Evolutionary conservation across 371 early-diverging fungal species (phyloP), one percentile per base, ranked within the genome.

Genomic region (Mortierella sp.): DNA sequence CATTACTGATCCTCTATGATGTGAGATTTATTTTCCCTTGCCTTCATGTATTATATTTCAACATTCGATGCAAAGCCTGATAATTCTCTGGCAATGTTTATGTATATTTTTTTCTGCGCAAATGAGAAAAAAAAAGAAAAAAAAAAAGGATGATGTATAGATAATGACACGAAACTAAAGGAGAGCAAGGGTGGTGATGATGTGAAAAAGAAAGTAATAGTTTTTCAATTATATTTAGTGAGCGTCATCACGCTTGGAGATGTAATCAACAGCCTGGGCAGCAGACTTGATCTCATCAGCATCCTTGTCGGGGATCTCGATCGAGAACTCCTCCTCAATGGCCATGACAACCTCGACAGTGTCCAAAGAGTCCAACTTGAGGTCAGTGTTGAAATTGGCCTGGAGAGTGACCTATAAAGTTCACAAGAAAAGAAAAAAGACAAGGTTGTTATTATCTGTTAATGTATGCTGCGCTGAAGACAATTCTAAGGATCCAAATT

Each of bases 301-400:
- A 72, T 96, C 98, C 85, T 95, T 93, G 84, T 99, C 99, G 64
- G 97, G 94, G 78, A 99, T 94, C 88, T 99, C 98, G 65, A 98
- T 94, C 74, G 93, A 94, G 89, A 99, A 99, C 86, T 99, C 99
- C 78, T 99, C 98, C 88, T 99, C 99, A 74, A 99, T 92, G 58
- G 98, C 98, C 97, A 99, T 98, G 62, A 97, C 96, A 66, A 98
- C 97, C 87, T 99, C 99, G 53, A 98, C 98, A 66, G 96, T 94
- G 86, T 98, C 98, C 80, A 99, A 89, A 81, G 94, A 93, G 86
- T 99, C 99, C 69, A 99, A 86, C 19, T 96, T 96, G 74, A 99
- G 94, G 84, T 98, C 99, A 77, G 94, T 93, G 85, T 89, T 88
- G 84, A 98, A 98, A 86, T 94, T 92, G 40, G 98, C 91, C 71